A percentile compares a stretch with the other conserved stretches of the same genome.
Conservation (phyloP, 176 grass and related monocot species). For the Elaeis guineensis region DNA sequence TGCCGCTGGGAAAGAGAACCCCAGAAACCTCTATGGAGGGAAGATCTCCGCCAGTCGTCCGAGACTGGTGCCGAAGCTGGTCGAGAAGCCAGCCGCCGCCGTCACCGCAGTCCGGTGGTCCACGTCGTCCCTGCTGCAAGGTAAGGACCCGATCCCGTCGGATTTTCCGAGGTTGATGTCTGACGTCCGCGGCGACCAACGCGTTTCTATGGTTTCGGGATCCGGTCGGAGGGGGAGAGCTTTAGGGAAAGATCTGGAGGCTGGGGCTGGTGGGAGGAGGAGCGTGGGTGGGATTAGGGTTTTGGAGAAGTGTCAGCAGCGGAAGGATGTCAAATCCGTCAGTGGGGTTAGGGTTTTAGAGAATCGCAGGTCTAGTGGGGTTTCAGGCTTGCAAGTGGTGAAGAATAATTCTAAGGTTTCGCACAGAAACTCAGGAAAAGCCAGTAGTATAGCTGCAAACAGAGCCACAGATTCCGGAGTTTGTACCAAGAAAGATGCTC, state of each 20-base stretch:
- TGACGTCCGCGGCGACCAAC: slow-evolving; percentile 22
- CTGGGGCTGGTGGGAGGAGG: slow-evolving; percentile 30
- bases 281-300: slow-evolving; percentile 41
- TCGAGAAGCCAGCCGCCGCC: slow-evolving; percentile 1
- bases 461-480: background rate
- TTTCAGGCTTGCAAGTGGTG: slow-evolving; percentile 9
- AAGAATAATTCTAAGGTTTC: slow-evolving; percentile 10
- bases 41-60: slow-evolving; percentile 34
- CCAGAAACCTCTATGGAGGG: slow-evolving; percentile 22
- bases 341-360: slow-evolving; percentile 13
- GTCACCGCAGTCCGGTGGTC: slow-evolving; percentile 43
- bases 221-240: slow-evolving; percentile 32
- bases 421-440: slow-evolving; percentile 3
- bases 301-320: slow-evolving; percentile 23
- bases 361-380: slow-evolving; percentile 17
- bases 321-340: slow-evolving; percentile 29
- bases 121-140: slow-evolving; percentile 70
- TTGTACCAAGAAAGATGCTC: slow-evolving; percentile 21
- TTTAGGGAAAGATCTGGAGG: slow-evolving; percentile 33
- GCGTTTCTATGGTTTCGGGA: slow-evolving; percentile 16
- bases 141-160: slow-evolving; percentile 45
- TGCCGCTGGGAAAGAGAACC: slow-evolving; percentile 34
- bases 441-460: background rate
- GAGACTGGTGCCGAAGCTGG: slow-evolving; percentile 13
- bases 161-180: slow-evolving; percentile 35